phyloP scores from a whole-genome alignment of 2,329 filamentous ascomycete species.

The Hypoxylon sp. region DNA sequence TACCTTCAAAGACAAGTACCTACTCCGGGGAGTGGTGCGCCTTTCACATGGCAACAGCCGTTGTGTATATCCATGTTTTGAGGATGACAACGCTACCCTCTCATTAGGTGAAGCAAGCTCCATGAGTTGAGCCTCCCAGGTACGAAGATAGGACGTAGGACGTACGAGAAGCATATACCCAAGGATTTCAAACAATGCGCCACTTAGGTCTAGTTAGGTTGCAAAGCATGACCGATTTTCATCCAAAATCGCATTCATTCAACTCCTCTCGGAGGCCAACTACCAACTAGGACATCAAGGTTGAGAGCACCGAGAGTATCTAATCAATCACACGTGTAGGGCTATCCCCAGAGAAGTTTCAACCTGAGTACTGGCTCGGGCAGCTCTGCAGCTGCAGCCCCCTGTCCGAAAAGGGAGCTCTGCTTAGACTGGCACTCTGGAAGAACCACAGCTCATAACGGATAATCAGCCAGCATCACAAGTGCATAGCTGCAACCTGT shows the following conservation, averaged over 20 bases:
- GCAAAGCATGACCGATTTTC: slow-evolving; percentile 19
- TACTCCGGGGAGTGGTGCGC: slow-evolving; percentile 1
- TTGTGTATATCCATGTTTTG: not conserved
- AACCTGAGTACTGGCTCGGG: not conserved
- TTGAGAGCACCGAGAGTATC: not conserved
- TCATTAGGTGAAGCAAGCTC: not conserved
- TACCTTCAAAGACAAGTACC: not conserved
- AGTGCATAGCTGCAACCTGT: too few species aligned
- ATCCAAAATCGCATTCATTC: too few species aligned
- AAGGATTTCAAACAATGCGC: not conserved
- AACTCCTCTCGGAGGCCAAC: not conserved
- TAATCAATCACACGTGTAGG: not conserved
- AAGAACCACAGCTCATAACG: too few species aligned
- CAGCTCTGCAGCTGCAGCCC: not conserved
- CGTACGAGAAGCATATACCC: not conserved
- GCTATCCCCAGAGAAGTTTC: not conserved
- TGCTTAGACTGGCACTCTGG: not conserved
- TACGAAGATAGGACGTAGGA: not conserved
- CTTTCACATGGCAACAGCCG: slow-evolving; percentile 2
- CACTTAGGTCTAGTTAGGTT: slow-evolving; percentile 1
- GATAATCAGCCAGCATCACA: too few species aligned
- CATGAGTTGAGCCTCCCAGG: not conserved
- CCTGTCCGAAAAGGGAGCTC: not conserved
- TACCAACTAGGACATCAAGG: slow-evolving; percentile 10
- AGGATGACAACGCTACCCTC: slow-evolving; percentile 1